Evolutionary conservation across 169 alveolate species (phyloP).

Genomic region (Cytauxzoon felis): DNA sequence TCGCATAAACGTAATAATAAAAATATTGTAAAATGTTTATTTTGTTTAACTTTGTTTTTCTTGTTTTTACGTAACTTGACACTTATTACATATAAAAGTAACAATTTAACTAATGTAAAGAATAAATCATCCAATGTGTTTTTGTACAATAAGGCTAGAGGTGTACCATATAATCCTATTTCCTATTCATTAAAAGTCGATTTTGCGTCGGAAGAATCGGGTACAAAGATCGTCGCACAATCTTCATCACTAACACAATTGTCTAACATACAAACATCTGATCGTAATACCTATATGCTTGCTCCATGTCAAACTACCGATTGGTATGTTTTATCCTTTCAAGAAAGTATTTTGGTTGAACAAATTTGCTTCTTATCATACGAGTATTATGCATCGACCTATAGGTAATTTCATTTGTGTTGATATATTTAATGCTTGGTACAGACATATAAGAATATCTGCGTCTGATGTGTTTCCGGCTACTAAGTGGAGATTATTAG

Average conservation of each 20-base stretch:
- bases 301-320: constrained; percentile 76
- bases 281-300: constrained; percentile 73
- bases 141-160: constrained; percentile 21
- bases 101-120: background rate
- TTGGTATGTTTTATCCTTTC: constrained; percentile 78
- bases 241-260: constrained; percentile 61
- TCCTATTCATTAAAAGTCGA: constrained; percentile 66
- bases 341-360: constrained; percentile 74
- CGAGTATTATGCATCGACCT: constrained; percentile 79
- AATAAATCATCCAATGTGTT: background rate
- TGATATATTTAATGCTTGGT: constrained; percentile 14
- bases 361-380: constrained; percentile 70
- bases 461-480: constrained; percentile 76
- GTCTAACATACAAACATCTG: constrained; percentile 65
- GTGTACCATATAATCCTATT: constrained; percentile 36
- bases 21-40: background rate
- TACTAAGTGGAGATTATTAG: constrained; percentile 71
- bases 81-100: background rate
- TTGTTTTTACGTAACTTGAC: background rate
- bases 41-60: constrained; percentile 3
- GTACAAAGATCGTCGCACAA: constrained; percentile 76
- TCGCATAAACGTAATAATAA: too few relatives aligned
- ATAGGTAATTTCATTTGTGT: constrained; percentile 50
- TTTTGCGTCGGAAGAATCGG: constrained; percentile 80
- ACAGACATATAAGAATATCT: constrained; percentile 59